Evolutionary conservation across 2,329 filamentous ascomycete species (phyloP).

Genomic region (Colletotrichum somersetense): DNA sequence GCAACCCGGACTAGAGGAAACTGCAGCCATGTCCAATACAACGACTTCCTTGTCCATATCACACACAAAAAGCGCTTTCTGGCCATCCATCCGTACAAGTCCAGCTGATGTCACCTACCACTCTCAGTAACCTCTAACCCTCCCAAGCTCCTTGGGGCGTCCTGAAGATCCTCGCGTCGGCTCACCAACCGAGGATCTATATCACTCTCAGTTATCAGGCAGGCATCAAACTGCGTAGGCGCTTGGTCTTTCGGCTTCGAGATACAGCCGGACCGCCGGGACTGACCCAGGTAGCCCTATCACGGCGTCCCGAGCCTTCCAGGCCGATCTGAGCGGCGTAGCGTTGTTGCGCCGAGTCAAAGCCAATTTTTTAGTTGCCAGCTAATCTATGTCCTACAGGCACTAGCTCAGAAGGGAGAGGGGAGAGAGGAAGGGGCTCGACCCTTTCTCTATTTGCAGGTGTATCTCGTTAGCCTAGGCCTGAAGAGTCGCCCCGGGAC

Average conservation of each 20-base stretch:
- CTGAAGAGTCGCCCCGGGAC: not conserved
- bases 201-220: constrained; percentile 29
- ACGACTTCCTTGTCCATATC: constrained; percentile 26
- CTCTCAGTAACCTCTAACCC: constrained; percentile 23
- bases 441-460: constrained; percentile 5
- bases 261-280: constrained; percentile 8
- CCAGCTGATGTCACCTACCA: constrained; percentile 35
- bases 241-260: constrained; percentile 19
- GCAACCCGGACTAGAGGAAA: constrained; percentile 25
- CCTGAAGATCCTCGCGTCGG: constrained; percentile 33
- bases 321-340: constrained; percentile 1
- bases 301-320: constrained; percentile 9
- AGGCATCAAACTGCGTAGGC: constrained; percentile 20
- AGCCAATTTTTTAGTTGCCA: not conserved
- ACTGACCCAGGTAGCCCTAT: constrained; percentile 1
- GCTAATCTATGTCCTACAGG: constrained; percentile 34
- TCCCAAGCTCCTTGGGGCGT: not conserved
- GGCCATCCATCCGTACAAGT: constrained; percentile 19
- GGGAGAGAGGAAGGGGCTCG: no score
- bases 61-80: constrained; percentile 3
- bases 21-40: constrained; percentile 9
- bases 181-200: constrained; percentile 40
- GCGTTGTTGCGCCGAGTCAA: constrained; percentile 11
- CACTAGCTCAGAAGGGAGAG: constrained; percentile 27
- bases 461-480: constrained; percentile 14